These are phyloP conservation scores for Stachybotrys echinatus DNA, from an alignment of 2,329 filamentous ascomycete species.

Conservation along the genomic window DNA sequence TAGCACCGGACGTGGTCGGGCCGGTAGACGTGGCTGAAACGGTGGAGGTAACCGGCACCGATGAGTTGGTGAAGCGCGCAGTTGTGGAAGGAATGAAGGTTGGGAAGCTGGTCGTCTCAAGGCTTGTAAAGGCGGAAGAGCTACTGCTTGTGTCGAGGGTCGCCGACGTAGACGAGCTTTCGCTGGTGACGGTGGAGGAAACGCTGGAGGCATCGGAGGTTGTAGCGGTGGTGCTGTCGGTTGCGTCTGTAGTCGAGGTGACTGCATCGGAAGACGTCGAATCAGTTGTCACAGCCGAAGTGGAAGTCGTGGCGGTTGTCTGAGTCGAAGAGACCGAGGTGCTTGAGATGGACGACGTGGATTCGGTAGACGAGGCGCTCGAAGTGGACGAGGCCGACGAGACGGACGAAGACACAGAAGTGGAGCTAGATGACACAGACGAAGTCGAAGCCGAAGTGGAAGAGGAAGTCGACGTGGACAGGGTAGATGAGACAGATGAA, in stretches of 20 bases:
- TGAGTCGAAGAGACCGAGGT: background rate
- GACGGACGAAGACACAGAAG: slow-evolving; percentile 1
- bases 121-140: background rate
- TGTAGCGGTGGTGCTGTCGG: background rate
- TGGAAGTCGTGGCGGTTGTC: slow-evolving; percentile 1
- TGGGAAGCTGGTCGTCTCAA: too few species aligned
- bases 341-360: background rate
- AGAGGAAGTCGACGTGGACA: background rate
- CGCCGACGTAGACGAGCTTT: too few species aligned
- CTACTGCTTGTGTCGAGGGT: too few species aligned
- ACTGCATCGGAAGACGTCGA: too few species aligned
- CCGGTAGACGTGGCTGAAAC: background rate
- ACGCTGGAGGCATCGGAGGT: background rate
- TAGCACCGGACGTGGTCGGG: background rate
- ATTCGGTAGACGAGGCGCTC: background rate
- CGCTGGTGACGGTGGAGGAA: slow-evolving; percentile 1
- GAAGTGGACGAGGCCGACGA: background rate
- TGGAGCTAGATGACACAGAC: slow-evolving; percentile 1
- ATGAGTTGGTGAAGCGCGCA: slow-evolving; percentile 3
- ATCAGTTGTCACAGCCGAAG: background rate
- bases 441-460: background rate
- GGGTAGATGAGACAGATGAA: slow-evolving; percentile 3
- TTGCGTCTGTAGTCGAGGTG: background rate
- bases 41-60: slow-evolving; percentile 1
- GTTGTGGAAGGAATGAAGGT: background rate